Evolutionary conservation across 306 rosid genomes (phyloP), one percentile per base, ranked within the genome.

Genomic region (Comarum palustre): DNA sequence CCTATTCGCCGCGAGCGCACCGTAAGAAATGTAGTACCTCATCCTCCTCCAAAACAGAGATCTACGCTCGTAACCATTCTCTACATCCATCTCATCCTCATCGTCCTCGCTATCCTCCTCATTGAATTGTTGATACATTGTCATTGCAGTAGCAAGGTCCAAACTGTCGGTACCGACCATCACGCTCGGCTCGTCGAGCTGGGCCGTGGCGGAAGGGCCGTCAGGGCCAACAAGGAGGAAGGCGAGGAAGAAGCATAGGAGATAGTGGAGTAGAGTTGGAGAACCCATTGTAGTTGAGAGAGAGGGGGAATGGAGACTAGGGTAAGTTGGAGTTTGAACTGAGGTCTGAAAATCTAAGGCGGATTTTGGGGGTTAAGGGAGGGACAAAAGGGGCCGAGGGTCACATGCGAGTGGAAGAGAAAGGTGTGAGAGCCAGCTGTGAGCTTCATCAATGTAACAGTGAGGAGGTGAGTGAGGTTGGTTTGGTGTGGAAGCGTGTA

Each of bases 1-100:
- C 62, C 97, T 78, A 72, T 93, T 89, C 3, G 98, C 98, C 0
- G 98, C 67, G 17, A 93, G 96, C 0, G 98, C 98, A 13, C 97
- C 97, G 65, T 93, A 93, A 2, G 98, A 93, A 22, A 93, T 93
- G 81, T 86, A 93, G 82, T 89, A 87, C 78, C 46, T 86, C 73
- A 80, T 66, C 42, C 87, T 74, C 4, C 74, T 8, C 98, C 98
- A 93, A 85, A 84, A 89, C 68, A 93, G 80, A 13, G 98, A 89
- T 87, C 98, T 86, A 13, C 97, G 84, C 3, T 73, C 75, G 6
- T 74, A 73, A 2, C 81, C 92, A 10, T 61, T 82, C 8, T 79
- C 87, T 66, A 57, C 19, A 24, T 72, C 81, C 1, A 38, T 29
- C 20, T 71, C 66, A 17, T 61, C 66, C 8, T 27, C 80, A 6